Evolutionary conservation across 352 stramenopile genomes (phyloP).

Genomic region (Phytophthora niederhauseri): DNA sequence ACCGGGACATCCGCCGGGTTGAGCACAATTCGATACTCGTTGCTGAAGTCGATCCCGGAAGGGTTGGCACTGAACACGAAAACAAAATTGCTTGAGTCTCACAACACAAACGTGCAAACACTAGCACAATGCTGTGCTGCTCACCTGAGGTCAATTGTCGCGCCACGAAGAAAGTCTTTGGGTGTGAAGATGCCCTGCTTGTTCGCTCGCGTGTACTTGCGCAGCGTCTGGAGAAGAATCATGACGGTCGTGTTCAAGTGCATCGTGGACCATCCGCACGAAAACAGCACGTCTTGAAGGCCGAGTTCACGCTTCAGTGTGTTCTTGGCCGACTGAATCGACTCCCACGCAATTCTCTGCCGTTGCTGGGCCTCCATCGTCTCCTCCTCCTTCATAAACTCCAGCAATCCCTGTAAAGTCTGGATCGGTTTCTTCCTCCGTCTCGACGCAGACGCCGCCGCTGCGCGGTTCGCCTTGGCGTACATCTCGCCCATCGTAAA

Average conservation of each 20-base stretch:
- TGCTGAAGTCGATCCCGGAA: constrained; percentile 59
- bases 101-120: background rate
- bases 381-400: constrained; percentile 46
- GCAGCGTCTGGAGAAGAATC: constrained; percentile 63
- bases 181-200: constrained; percentile 44
- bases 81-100: background rate
- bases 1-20: constrained; percentile 67
- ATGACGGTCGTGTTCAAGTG: constrained; percentile 67
- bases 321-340: constrained; percentile 56
- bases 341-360: constrained; percentile 49
- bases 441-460: constrained; percentile 21
- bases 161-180: constrained; percentile 42
- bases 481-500: constrained; percentile 56
- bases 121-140: background rate
- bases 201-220: constrained; percentile 49
- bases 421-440: constrained; percentile 43
- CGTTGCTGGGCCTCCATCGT: constrained; percentile 47
- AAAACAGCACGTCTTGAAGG: constrained; percentile 48
- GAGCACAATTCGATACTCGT: constrained; percentile 63
- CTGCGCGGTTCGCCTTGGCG: constrained; percentile 30
- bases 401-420: constrained; percentile 44
- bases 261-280: constrained; percentile 64
- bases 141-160: constrained; percentile 52
- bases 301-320: constrained; percentile 62
- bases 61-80: constrained; percentile 38